These are phyloP conservation scores for Taphrina wiesneri DNA, from an alignment of 1,139 yeast genomes.

Conservation along the genomic window DNA sequence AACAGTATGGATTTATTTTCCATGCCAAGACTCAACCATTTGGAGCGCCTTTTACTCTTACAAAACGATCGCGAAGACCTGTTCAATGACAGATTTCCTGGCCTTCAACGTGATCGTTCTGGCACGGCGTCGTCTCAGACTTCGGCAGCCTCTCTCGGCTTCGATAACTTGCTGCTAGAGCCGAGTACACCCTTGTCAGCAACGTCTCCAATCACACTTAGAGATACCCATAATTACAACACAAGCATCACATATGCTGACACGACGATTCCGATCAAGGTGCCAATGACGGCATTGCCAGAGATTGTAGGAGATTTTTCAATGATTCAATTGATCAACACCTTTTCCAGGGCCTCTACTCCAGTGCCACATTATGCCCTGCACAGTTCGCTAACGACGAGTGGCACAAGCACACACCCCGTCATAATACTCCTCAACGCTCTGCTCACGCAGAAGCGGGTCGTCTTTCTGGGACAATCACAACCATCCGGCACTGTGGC, in stretches of 20 bases:
- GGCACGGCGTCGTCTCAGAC: slow-evolving; percentile 6
- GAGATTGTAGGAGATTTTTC: slow-evolving; percentile 46
- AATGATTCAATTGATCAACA: not conserved
- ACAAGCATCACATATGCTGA: slow-evolving; percentile 9
- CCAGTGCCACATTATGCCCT: slow-evolving; percentile 40
- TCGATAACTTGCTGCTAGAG: slow-evolving; percentile 6
- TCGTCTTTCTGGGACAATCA: slow-evolving; percentile 58
- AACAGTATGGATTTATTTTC: slow-evolving; percentile 46
- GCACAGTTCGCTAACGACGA: slow-evolving; percentile 36
- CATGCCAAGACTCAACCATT: slow-evolving; percentile 44
- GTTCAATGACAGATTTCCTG: slow-evolving; percentile 44
- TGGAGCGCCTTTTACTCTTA: slow-evolving; percentile 45
- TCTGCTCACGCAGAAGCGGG: slow-evolving; percentile 58
- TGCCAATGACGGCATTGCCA: slow-evolving; percentile 45
- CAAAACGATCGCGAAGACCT: slow-evolving; percentile 43
- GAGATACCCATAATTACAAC: slow-evolving; percentile 22
- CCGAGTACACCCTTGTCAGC: slow-evolving; percentile 5
- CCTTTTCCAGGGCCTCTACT: slow-evolving; percentile 40
- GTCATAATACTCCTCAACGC: slow-evolving; percentile 60
- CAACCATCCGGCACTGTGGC: slow-evolving; percentile 59
- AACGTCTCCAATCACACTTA: slow-evolving; percentile 1
- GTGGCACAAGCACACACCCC: slow-evolving; percentile 49
- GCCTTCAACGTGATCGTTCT: slow-evolving; percentile 28
- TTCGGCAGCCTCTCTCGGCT: slow-evolving; percentile 4
- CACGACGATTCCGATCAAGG: slow-evolving; percentile 40